phyloP scores from a whole-genome alignment of 148 eudicot species.

The Silene uniflora region DNA sequence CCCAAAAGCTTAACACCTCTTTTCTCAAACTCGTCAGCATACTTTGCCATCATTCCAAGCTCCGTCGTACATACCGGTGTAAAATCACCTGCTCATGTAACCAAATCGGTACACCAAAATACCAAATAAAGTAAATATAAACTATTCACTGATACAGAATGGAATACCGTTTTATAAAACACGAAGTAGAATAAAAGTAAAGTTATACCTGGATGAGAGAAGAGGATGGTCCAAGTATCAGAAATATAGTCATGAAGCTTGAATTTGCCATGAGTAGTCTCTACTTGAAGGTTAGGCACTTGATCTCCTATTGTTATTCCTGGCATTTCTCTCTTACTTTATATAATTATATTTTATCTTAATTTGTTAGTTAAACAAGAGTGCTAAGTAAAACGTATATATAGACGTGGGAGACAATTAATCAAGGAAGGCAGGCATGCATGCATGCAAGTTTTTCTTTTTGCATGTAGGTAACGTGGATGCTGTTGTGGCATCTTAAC shows the following conservation, averaged over 20 bases:
- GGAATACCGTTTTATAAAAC: too few species aligned
- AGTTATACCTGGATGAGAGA: slow-evolving; percentile 73
- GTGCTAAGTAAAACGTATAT: neutral
- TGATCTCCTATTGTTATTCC: slow-evolving; percentile 79
- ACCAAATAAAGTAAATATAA: too few species aligned
- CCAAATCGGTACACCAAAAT: too few species aligned
- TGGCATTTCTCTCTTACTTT: slow-evolving; percentile 46
- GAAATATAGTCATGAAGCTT: slow-evolving; percentile 65
- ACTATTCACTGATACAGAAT: too few species aligned
- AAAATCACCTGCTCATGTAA: slow-evolving; percentile 55
- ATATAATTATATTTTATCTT: neutral
- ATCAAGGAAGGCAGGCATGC: neutral
- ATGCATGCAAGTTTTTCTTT: neutral
- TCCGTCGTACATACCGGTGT: slow-evolving; percentile 94
- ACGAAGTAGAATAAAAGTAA: neutral
- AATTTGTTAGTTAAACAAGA: neutral
- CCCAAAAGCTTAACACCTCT: slow-evolving; percentile 80
- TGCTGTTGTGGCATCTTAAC: neutral
- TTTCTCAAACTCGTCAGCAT: slow-evolving; percentile 60
- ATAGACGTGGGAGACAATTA: neutral
- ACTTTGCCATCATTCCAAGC: slow-evolving; percentile 73
- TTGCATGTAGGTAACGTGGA: neutral
- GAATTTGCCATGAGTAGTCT: slow-evolving; percentile 66
- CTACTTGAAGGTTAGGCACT: slow-evolving; percentile 65
- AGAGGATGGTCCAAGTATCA: slow-evolving; percentile 56